phyloP scores from a whole-genome alignment of 2,329 filamentous ascomycete species.

The Microsporum audouinii region DNA sequence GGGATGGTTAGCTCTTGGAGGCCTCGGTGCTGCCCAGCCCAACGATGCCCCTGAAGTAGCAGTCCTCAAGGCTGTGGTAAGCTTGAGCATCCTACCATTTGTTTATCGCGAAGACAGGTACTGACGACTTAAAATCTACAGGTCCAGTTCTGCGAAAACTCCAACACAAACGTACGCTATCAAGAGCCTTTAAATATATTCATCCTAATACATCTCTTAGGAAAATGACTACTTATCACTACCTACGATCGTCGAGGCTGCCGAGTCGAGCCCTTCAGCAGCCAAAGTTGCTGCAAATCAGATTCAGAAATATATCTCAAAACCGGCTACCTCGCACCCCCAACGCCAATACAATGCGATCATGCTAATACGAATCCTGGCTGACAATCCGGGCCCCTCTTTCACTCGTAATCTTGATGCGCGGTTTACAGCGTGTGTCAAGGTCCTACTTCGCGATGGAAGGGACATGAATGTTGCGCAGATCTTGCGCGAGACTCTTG shows the following conservation, averaged over 20 bases:
- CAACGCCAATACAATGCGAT: slow-evolving; percentile 88
- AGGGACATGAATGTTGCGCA: slow-evolving; percentile 68
- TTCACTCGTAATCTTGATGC: slow-evolving; percentile 87
- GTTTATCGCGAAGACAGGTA: neutral
- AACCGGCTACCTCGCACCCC: slow-evolving; percentile 53
- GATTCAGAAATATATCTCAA: slow-evolving; percentile 71
- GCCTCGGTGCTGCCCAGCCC: neutral
- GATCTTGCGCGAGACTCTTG: slow-evolving; percentile 76
- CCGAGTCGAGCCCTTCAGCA: slow-evolving; percentile 80
- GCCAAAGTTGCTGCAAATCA: slow-evolving; percentile 68
- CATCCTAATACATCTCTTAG: slow-evolving; percentile 30
- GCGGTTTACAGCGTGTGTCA: slow-evolving; percentile 66
- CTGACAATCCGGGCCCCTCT: slow-evolving; percentile 77
- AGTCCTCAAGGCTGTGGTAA: neutral
- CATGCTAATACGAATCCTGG: slow-evolving; percentile 85
- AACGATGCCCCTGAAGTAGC: neutral
- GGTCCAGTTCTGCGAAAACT: neutral
- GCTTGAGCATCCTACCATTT: neutral
- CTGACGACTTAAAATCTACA: neutral
- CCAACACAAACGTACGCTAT: neutral
- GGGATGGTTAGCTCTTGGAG: neutral
- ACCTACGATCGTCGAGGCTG: slow-evolving; percentile 84
- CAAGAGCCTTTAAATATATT: neutral
- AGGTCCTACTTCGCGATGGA: slow-evolving; percentile 59
- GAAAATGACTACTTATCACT: slow-evolving; percentile 87